Evolutionary conservation across 2,329 filamentous ascomycete species (phyloP), one percentile per base, ranked within the genome.

Genomic region (Helotiales sp.): DNA sequence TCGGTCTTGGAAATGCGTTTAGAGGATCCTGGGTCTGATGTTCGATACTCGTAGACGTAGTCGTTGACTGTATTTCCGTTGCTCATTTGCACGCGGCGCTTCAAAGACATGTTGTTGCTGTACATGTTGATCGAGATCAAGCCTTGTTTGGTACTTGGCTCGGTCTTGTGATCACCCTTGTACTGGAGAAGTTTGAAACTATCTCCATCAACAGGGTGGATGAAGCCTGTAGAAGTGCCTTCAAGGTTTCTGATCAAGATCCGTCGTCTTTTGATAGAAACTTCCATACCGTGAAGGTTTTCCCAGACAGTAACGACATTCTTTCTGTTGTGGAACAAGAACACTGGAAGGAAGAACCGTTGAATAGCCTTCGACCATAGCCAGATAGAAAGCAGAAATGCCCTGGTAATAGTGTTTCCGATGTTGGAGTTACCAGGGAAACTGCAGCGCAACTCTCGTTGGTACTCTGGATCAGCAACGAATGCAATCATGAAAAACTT

Each of bases 161-260:
- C 83, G 11, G 76, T 72, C 64, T 81, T 80, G 52, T 65, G 67
- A 28, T 69, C 58, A 8, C 70, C 70, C 26, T 58, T 30, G 52
- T 71, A 72, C 34, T 72, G 70, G 30, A 69, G 64, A 13, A 72
- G 64, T 30, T 61, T 55, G 22, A 68, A 68, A 13, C 52, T 64
- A 6, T 58, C 50, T 3, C 52, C 40, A 40, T 66, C 59, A 24
- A 66, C 45, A 5, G 49, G 52, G n/a, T 69, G 66, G 17, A 71
- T 77, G 71, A 86, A 86, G 6, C 81, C 82, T 13, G 84, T 85
- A 52, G 81, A 82, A 0, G 79, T 80, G 0, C 83, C 82, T 11
- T 83, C 81, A 13, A 82, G 76, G 65, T 79, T 80, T 63, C 81
- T 79, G 22, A 86, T 80, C 24, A 83, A 70, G 55, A 83, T 75